Conservation (phyloP, 73 alveolate genomes). For the Chromera velia region DNA sequence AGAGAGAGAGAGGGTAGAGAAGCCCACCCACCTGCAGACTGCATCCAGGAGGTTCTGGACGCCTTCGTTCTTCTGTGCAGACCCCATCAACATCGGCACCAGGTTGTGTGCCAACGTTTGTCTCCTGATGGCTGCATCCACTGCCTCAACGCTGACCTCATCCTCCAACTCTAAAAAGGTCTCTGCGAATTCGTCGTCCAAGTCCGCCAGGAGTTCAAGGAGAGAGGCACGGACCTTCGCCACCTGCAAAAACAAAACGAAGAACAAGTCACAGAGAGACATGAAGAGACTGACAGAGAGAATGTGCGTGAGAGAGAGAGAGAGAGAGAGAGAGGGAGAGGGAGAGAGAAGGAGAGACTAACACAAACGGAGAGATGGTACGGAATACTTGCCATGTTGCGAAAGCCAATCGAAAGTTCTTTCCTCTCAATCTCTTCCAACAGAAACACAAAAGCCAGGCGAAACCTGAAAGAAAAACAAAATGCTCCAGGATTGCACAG, state of each 20-base stretch:
- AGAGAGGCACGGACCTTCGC: slow-evolving; percentile 26
- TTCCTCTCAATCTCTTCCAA: no score
- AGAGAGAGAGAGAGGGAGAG: no score
- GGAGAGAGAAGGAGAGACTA: no score
- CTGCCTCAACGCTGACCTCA: slow-evolving; percentile 55
- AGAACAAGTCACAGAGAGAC: neutral
- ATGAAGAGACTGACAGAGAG: neutral
- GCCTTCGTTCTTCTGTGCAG: slow-evolving; percentile 89
- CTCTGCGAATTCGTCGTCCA: slow-evolving; percentile 45
- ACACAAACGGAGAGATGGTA: no score
- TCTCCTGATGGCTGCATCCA: slow-evolving; percentile 65
- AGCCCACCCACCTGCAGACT: slow-evolving; percentile 51
- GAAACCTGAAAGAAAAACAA: no score
- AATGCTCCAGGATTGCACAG: no score
- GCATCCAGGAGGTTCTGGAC: slow-evolving; percentile 59
- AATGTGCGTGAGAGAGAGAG: no score
- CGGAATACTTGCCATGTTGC: no score
- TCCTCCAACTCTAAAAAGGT: slow-evolving; percentile 17
- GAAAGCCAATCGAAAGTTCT: no score
- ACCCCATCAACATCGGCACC: slow-evolving; percentile 86
- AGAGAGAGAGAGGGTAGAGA: no score
- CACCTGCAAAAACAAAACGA: neutral
- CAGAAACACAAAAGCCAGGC: no score
- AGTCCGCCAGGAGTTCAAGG: slow-evolving; percentile 28
- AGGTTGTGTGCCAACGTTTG: slow-evolving; percentile 61